Evolutionary conservation across 805 yeast genomes (phyloP).

Genomic region (Myxozyma neotropica): DNA sequence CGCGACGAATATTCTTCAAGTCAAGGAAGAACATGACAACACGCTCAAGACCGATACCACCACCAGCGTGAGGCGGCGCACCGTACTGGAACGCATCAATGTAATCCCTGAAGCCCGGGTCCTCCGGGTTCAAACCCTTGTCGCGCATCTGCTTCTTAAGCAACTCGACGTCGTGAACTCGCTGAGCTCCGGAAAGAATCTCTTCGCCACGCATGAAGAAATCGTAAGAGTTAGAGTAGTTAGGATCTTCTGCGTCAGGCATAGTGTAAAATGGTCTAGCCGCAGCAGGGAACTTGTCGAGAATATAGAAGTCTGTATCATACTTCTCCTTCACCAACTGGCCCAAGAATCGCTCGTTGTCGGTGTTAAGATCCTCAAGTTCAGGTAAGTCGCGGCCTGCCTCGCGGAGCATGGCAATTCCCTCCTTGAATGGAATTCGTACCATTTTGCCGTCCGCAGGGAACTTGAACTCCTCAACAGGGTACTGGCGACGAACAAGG

Average conservation of each 20-base stretch:
- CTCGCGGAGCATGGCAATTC: constrained; percentile 79
- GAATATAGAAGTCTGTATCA: constrained; percentile 95
- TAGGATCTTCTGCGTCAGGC: constrained; percentile 93
- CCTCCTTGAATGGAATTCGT: constrained; percentile 85
- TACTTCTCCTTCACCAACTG: constrained; percentile 88
- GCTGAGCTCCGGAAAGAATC: constrained; percentile 98
- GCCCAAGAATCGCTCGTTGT: constrained; percentile 92
- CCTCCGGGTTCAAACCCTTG: constrained; percentile 78
- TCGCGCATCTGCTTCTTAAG: constrained; percentile 77
- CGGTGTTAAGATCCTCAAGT: constrained; percentile 54
- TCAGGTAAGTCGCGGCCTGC: constrained; percentile 69
- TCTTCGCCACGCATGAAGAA: constrained; percentile 99
- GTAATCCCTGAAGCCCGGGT: constrained; percentile 86
- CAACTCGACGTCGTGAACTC: constrained; percentile 90
- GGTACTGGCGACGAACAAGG: constrained; percentile 88
- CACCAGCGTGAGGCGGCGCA: constrained; percentile 99
- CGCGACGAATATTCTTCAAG: constrained; percentile 95
- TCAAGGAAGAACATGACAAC: constrained; percentile 98
- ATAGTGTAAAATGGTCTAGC: constrained; percentile 98
- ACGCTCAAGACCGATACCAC: constrained; percentile 99
- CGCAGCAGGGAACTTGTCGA: constrained; percentile 97
- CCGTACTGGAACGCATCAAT: constrained; percentile 92
- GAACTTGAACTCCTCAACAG: constrained; percentile 94
- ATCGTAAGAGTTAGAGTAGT: constrained; percentile 92
- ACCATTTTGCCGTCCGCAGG: constrained; percentile 96